These are phyloP conservation scores for Alternaria longipes DNA, from an alignment of 2,329 filamentous ascomycete genomes.

Conservation along the genomic window DNA sequence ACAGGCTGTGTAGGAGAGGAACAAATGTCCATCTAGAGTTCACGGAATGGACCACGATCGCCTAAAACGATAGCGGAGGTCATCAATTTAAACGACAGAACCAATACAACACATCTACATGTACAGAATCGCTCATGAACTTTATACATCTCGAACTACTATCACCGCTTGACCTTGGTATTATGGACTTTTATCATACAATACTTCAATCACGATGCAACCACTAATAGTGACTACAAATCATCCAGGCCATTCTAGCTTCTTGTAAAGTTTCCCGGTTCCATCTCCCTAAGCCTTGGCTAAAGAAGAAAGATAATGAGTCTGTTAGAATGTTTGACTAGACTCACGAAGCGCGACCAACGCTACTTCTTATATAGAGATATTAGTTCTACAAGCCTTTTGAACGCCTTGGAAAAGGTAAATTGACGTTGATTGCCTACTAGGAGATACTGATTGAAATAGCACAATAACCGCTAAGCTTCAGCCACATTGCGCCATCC, in stretches of 20 bases:
- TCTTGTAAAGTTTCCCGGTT: neutral
- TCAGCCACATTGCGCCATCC: neutral
- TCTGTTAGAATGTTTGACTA: neutral
- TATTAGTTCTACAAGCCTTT: neutral
- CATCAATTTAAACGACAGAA: no score
- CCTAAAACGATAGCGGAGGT: neutral
- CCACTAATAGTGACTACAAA: neutral
- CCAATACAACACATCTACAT: neutral
- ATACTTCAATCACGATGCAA: neutral
- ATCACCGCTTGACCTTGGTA: neutral
- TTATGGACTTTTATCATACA: neutral
- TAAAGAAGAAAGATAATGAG: neutral
- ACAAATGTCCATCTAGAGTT: neutral
- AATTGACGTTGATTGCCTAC: neutral
- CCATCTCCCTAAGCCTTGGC: neutral
- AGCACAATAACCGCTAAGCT: neutral
- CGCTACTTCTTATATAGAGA: neutral
- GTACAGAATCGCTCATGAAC: neutral
- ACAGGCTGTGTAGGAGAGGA: neutral
- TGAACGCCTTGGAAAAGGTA: neutral
- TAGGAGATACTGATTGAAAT: neutral
- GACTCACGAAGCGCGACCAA: neutral
- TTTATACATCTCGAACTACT: neutral
- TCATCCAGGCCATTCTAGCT: neutral
- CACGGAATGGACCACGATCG: neutral